Evolutionary conservation across 345 rosid genomes (phyloP), one percentile per base, ranked within the genome.

Genomic region (Pugionium cornutum): DNA sequence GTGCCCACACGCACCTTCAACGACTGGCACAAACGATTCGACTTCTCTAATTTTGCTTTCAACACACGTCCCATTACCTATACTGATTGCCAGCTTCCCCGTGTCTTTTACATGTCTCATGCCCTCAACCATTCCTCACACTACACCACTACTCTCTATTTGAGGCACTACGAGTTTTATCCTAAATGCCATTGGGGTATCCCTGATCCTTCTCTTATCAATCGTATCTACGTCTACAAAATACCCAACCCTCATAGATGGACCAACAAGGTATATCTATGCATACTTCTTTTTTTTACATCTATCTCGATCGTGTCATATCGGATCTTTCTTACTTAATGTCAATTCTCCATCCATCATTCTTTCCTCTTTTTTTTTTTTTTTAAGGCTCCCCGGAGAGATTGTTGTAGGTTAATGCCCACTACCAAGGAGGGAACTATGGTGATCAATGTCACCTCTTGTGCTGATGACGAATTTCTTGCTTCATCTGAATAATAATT

Each of bases 1-100:
- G 56, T 68, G 39, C 91, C 95, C 0, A 68, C 78, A 0, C 72
- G 83, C 7, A 91, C 98, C 0, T 87, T 91, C 67, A 46, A 79
- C 7, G 78, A 78, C 33, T 89, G 96, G 96, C 77, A 82, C 40
- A 68, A 27, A 55, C 75, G 56, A 1, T 65, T 66, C 0, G 89
- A 83, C n/a, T 69, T 64, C 10, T 37, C 53, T 3, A 81, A 75
- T 5, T 62, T 74, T 55, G 44, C 89, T 0, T 86, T 86, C 77
- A 89, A 83, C 39, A 77, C 89, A 27, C 86, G 95, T 4, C 85
- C 87, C 1, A 11, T 76, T 1, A 54, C 69, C 31, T 54, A 36
- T 26, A 59, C 78, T 33, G 52, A 61, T 8, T 91, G 96, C 27
- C 79, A 84, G 10, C 84, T 67, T 41, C 89, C 94, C 0, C 81